Base-by-base conservation (phyloP, 371 early-diverging fungal genomes). In the Mucor indicus region DNA sequence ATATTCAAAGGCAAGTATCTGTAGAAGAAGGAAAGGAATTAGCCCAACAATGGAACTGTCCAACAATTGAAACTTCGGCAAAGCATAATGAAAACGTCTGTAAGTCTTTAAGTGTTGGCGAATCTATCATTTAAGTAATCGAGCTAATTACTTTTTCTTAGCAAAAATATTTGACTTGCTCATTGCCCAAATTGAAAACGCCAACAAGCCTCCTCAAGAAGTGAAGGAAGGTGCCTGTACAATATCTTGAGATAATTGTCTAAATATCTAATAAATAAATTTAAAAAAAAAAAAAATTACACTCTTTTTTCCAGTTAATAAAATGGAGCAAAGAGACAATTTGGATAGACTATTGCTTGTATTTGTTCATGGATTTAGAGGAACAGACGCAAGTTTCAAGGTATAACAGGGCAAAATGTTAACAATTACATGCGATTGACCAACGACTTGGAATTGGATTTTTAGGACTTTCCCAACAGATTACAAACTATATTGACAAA, bases 81-180 rank as follows among this genome's bases (percentile, higher is more conserved):
- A 95, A 95, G 62, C 86, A 84, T 53, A 91, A 93, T 51, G 86
- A 87, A 44, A 95, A 95, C 54, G 91, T 92, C 43, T 78, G 84
- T 70, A 83, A 79, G 76, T 74, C 45, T 0, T 57, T 62, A 62
- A 57, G n/a, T n/a, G n/a, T n/a, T n/a, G n/a, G n/a, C n/a, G n/a
- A n/a, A n/a, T n/a, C n/a, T n/a, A n/a, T n/a, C n/a, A n/a, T n/a
- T 40, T 22, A 38, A n/a, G 10, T 44, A 20, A n/a, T 41, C 30
- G 16, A 35, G 15, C 23, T 35, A 29, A 27, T 35, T 38, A 22
- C 13, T 17, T 37, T 37, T 36, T 36, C 33, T 13, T 27, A 84
- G 84, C 80, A 38, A 74, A 80, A 55, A 79, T 85, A 17, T 87
- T 87, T 49, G 84, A 85, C 43, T 57, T 79, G 29, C 74, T 85